Evolutionary conservation across 371 early-diverging fungal species (phyloP), one percentile per base, ranked within the genome.

Genomic region (Amoeboradix gromovi): DNA sequence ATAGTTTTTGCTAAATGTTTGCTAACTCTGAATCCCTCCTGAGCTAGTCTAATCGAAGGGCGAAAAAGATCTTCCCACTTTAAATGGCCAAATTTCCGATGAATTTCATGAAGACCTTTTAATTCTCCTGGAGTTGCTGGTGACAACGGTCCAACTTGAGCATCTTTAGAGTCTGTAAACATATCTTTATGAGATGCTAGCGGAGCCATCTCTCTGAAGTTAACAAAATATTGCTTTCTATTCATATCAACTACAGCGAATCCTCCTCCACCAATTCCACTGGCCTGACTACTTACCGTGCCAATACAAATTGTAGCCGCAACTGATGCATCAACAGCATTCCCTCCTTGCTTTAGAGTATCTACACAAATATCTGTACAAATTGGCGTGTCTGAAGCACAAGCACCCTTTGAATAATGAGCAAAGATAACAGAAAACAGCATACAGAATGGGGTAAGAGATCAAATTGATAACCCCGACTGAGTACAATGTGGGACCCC

Each of bases 241-340:
- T 67, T 29, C 17, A 12, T 32, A 17, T 17, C 48, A 17, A 17
- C 5, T 29, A 1, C 5, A 28, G 22, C 29, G 70, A n/a, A n/a
- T n/a, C n/a, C n/a, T n/a, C n/a, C n/a, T n/a, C 92, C 94, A 29
- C 95, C 93, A 66, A 92, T 89, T 68, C 99, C 99, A n/a, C 91
- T 85, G 17, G 92, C 85, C 81, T 92, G 96, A 16, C 81, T 83
- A 75, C 97, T 88, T 68, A 95, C 84, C 5, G 89, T 85, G 30
- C 98, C 99, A 69, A 95, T 84, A 74, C 94, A 95, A 17, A 98
- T 74, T 17, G 90, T 81, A 28, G 94, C 80, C 0, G 94, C 92
- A 70, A 99, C 86, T 1, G 94, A 91, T 16, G 96, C 87, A 81
- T 99, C 99, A 0, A 95, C 87, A 1, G 97, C 95, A 72, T 86